A percentile compares a stretch with the other conserved stretches of the same genome.
phyloP scores from a whole-genome alignment of 169 alveolate species.

The Plasmodium reichenowi region DNA sequence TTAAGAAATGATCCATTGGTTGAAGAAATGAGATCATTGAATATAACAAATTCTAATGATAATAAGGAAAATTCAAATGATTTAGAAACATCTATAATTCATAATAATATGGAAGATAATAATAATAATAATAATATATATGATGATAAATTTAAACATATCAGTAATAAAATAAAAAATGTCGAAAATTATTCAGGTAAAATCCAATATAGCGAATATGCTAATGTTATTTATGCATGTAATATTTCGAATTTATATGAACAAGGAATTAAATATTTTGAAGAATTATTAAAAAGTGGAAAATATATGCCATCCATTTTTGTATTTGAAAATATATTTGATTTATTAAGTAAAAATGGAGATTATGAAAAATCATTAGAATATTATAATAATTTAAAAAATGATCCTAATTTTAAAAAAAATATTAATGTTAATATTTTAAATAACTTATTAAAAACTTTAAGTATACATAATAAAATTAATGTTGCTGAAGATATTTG shows the following conservation, averaged over 20 bases:
- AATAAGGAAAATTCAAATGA: background rate
- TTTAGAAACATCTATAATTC: too few species aligned
- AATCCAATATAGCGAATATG: conserved; percentile 71
- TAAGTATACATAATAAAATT: conserved; percentile 49
- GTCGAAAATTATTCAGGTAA: conserved; percentile 41
- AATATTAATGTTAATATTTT: conserved; percentile 53
- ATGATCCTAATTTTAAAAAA: conserved; percentile 70
- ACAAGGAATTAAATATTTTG: conserved; percentile 73
- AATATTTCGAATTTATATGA: conserved; percentile 54
- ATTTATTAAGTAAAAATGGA: conserved; percentile 70
- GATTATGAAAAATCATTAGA: conserved; percentile 48
- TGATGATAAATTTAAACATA: conserved; percentile 33
- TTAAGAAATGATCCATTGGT: conserved; percentile 59
- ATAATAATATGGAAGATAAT: conserved; percentile 1
- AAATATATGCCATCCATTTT: conserved; percentile 65
- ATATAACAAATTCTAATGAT: background rate
- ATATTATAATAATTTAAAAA: conserved; percentile 54
- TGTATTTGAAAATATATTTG: conserved; percentile 61
- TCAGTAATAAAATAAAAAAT: conserved; percentile 42
- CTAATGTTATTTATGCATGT: conserved; percentile 73
- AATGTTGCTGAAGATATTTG: conserved; percentile 59
- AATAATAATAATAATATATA: conserved; percentile 4
- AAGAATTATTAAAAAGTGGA: conserved; percentile 71
- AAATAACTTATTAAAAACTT: conserved; percentile 54
- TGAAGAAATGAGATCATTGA: conserved; percentile 15